phyloP scores from a whole-genome alignment of 768 basidiomycete genomes.

The Amylocystis lapponica region DNA sequence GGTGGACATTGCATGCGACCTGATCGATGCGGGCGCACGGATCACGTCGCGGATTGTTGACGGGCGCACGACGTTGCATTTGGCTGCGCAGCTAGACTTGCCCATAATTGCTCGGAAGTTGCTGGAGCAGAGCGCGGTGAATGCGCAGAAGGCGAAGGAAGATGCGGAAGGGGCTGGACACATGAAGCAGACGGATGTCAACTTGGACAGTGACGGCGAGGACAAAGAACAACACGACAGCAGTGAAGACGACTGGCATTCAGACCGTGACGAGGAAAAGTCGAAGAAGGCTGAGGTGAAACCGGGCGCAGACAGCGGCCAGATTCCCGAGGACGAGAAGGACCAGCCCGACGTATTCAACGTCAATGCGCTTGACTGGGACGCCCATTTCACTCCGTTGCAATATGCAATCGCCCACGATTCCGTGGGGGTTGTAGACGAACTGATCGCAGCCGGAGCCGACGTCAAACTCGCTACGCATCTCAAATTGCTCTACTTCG shows the following conservation, averaged over 20 bases:
- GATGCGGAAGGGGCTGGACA: constrained; percentile 14
- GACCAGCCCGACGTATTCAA: constrained; percentile 53
- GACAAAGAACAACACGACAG: constrained; percentile 11
- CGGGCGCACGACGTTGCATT: constrained; percentile 49
- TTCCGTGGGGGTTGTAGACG: constrained; percentile 38
- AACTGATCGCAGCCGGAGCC: constrained; percentile 42
- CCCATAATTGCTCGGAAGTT: constrained; percentile 41
- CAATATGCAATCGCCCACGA: constrained; percentile 45
- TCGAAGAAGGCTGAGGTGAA: too few species aligned
- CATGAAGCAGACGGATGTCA: constrained; percentile 1
- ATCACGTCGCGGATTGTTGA: constrained; percentile 53
- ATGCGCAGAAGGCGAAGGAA: constrained; percentile 21
- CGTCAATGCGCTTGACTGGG: constrained; percentile 52
- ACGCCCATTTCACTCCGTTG: constrained; percentile 47
- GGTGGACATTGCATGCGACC: constrained; percentile 39
- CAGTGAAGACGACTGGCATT: constrained; percentile 21
- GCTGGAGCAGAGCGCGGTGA: constrained; percentile 40
- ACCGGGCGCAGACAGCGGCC: constrained; percentile 30
- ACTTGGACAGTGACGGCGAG: constrained; percentile 12
- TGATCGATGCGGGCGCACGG: constrained; percentile 50
- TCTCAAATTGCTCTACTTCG: constrained; percentile 2
- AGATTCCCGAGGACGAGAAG: constrained; percentile 45
- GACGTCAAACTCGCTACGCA: constrained; percentile 23
- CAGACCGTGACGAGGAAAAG: constrained; percentile 32
- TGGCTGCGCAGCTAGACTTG: constrained; percentile 47